Percentiles rank a stretch among this genome's conserved stretches.
These are phyloP conservation scores for Durusdinium trenchii DNA, from an alignment of 73 alveolate species.

Conservation along the genomic window DNA sequence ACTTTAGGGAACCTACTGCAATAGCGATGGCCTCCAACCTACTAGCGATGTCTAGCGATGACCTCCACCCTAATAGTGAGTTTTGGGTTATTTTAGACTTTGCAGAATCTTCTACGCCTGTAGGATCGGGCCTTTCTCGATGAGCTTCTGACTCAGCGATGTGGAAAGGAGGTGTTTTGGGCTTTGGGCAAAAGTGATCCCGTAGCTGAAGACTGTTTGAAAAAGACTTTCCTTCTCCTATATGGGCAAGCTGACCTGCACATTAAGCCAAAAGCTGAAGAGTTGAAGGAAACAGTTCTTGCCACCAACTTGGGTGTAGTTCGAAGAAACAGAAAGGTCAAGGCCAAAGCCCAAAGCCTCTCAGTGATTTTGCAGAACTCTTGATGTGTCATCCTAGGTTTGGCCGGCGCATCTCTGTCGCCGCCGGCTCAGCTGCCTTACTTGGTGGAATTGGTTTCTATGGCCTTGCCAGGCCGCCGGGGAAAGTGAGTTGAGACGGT, in stretches of 20 bases:
- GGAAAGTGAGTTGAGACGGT: background rate
- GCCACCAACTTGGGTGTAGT: background rate
- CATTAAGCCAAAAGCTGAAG: no score
- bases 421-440: slow-evolving; percentile 4
- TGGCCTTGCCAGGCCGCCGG: slow-evolving; percentile 42
- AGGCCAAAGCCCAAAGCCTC: no score
- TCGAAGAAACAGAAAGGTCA: no score
- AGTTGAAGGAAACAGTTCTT: background rate
- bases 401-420: slow-evolving; percentile 55
- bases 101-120: background rate
- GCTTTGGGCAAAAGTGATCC: no score
- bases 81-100: background rate
- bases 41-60: no score
- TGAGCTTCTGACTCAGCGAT: no score
- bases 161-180: no score
- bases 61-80: no score
- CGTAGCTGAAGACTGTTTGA: no score
- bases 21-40: no score
- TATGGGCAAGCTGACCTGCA: background rate
- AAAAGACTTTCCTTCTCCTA: background rate
- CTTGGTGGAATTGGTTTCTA: slow-evolving; percentile 59
- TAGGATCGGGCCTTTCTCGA: background rate
- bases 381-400: slow-evolving; percentile 9
- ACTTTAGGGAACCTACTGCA: no score
- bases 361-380: no score